Evolutionary conservation across 176 grass and related monocot species (phyloP).

Genomic region (Otatea glauca): DNA sequence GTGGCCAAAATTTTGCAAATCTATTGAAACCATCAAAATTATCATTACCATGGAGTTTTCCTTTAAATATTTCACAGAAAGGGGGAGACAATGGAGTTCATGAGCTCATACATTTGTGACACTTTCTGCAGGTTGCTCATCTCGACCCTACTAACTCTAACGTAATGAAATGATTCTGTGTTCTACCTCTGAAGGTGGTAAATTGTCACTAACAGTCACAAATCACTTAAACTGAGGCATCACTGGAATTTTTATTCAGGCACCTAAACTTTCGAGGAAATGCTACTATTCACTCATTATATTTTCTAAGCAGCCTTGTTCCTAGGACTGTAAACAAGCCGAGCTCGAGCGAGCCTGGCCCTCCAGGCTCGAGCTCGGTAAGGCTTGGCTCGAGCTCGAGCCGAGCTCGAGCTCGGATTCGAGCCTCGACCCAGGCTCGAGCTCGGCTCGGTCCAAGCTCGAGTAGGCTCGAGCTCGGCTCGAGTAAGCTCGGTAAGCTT

Average conservation of each 20-base stretch:
- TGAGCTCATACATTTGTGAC: not conserved
- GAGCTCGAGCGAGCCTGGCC: too few species aligned
- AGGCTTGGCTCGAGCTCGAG: too few species aligned
- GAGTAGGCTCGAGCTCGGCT: too few species aligned
- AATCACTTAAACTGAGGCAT: not conserved
- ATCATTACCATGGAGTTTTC: not conserved
- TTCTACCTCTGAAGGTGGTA: slow-evolving; percentile 24
- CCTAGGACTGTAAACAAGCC: too few species aligned
- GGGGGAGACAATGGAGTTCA: slow-evolving; percentile 5
- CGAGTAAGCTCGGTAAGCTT: too few species aligned
- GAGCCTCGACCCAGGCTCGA: too few species aligned
- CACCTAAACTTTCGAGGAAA: not conserved
- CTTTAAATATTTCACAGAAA: not conserved
- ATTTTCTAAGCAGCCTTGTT: not conserved
- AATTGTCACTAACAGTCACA: not conserved
- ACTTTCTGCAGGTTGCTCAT: slow-evolving; percentile 13
- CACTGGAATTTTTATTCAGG: slow-evolving; percentile 6
- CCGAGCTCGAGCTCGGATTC: too few species aligned
- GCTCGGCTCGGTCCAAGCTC: too few species aligned
- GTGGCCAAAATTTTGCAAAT: not conserved
- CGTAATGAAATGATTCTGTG: not conserved
- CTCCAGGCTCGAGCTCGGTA: too few species aligned
- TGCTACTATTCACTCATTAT: not conserved
- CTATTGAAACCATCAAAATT: not conserved
- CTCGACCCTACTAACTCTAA: not conserved